These are phyloP conservation scores for Isatis lusitanica DNA, from an alignment of 441 rosid species.

Conservation along the genomic window DNA sequence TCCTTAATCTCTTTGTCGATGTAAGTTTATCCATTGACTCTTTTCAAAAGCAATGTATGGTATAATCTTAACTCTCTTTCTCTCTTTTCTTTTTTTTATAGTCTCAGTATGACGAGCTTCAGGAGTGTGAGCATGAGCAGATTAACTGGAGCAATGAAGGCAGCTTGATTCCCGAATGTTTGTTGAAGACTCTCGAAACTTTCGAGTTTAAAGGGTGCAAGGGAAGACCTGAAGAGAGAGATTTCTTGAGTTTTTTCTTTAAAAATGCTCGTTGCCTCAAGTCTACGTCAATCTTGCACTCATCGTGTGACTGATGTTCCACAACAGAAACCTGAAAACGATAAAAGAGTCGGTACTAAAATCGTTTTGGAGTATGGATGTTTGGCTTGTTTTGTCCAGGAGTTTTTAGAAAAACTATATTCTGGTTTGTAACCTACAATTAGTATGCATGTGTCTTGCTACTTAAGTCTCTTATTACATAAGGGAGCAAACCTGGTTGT, in stretches of 20 bases:
- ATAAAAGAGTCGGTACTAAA: background rate
- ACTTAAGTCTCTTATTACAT: background rate
- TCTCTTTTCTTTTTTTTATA: background rate
- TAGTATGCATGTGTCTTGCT: background rate
- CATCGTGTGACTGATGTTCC: background rate
- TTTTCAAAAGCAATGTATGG: background rate
- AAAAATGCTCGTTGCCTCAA: background rate
- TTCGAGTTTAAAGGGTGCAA: background rate
- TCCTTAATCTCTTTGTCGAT: background rate
- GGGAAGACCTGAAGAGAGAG: slow-evolving; percentile 2
- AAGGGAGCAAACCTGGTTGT: background rate
- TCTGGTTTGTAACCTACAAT: too few relatives aligned
- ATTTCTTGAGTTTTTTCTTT: background rate
- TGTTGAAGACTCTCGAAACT: background rate
- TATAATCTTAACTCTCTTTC: background rate
- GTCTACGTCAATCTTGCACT: background rate
- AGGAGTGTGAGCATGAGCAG: background rate
- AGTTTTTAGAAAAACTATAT: background rate
- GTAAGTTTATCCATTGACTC: background rate
- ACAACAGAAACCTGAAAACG: background rate
- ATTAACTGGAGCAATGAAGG: background rate
- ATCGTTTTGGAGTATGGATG: background rate
- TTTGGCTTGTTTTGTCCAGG: background rate
- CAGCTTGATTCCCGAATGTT: background rate
- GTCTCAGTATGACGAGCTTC: background rate